Base-by-base conservation (phyloP, 1,284 basidiomycete genomes). In the Psilocybe mexicana region DNA sequence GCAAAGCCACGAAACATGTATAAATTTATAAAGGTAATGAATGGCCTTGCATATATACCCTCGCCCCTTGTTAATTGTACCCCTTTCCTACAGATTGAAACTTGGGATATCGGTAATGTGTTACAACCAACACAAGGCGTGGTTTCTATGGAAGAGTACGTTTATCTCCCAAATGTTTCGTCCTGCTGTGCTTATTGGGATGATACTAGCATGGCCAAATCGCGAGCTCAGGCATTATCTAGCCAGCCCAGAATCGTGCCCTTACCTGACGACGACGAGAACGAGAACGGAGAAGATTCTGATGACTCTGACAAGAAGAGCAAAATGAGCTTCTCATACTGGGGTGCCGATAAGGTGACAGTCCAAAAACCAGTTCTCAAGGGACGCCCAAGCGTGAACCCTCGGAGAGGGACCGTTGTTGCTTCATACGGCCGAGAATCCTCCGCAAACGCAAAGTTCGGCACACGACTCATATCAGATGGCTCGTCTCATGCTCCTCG, bases 261-360 rank as follows among this genome's bases (percentile, higher is more conserved):
- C 28, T 77, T 90, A 62, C 88, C 88, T 4, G 83, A 86, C 49
- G 86, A 88, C 47, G 80, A 83, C 45, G 82, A 79, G 52, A 85
- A 88, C 25, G 78, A 78, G 33, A 76, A 69, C 6, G 82, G 72
- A 24, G 75, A 70, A 25, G 89, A 90, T 26, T 92, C 91, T 2
- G 89, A 91, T 63, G 90, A 93, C 65, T 92, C 90, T 6, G 90
- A 93, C 70, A 83, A 86, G 71, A 93, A 92, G 76, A 90, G 87
- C 77, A 93, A 93, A 72, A 93, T 93, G 91, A 90, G 88, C 75
- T 93, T 93, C 74, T 93, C 91, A 2, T 93, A 93, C 69, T 93
- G 90, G 91, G 90, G 90, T 26, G 91, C 91, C 23, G 90, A 93
- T 76, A 91, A 91, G 72, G 82, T 93, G 65, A 93, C 91, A 0